These are phyloP conservation scores for Saccharomycopsis hybrid DNA, from an alignment of 1,139 yeast species.

Conservation along the genomic window DNA sequence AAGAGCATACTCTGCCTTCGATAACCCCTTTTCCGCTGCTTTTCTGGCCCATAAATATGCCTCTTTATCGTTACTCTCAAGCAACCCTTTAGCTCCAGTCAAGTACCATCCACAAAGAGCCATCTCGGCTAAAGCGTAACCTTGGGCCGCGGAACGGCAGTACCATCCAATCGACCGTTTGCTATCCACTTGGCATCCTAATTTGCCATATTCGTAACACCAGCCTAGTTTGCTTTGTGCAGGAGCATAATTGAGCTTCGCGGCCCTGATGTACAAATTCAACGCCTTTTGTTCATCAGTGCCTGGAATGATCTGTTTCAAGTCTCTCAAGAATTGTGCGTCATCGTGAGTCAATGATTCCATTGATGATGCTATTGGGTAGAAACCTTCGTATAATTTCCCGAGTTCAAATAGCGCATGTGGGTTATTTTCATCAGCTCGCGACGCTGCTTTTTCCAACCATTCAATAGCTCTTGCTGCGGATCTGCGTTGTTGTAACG, in stretches of 20 bases:
- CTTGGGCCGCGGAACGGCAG: constrained; percentile 65
- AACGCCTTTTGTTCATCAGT: constrained; percentile 55
- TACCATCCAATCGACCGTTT: constrained; percentile 86
- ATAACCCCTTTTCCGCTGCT: constrained; percentile 72
- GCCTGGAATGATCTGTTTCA: constrained; percentile 26
- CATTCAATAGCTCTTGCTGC: constrained; percentile 46
- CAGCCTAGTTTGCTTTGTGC: constrained; percentile 85
- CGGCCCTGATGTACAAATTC: constrained; percentile 67
- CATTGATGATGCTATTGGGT: constrained; percentile 38
- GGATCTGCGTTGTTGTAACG: constrained; percentile 36
- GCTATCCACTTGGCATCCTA: constrained; percentile 61
- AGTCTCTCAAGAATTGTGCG: constrained; percentile 27
- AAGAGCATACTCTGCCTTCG: constrained; percentile 78
- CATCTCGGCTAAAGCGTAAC: constrained; percentile 83
- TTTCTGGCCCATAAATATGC: constrained; percentile 88
- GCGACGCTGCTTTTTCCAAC: constrained; percentile 48
- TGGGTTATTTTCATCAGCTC: constrained; percentile 39
- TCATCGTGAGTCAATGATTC: constrained; percentile 25
- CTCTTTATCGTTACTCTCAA: constrained; percentile 65
- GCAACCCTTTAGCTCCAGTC: constrained; percentile 69
- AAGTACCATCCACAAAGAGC: constrained; percentile 91
- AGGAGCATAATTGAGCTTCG: constrained; percentile 66
- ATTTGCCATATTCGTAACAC: constrained; percentile 80
- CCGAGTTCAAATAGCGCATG: constrained; percentile 65
- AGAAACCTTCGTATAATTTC: constrained; percentile 61